phyloP scores from a whole-genome alignment of 2,329 filamentous ascomycete genomes.

The Fusarium humuli region DNA sequence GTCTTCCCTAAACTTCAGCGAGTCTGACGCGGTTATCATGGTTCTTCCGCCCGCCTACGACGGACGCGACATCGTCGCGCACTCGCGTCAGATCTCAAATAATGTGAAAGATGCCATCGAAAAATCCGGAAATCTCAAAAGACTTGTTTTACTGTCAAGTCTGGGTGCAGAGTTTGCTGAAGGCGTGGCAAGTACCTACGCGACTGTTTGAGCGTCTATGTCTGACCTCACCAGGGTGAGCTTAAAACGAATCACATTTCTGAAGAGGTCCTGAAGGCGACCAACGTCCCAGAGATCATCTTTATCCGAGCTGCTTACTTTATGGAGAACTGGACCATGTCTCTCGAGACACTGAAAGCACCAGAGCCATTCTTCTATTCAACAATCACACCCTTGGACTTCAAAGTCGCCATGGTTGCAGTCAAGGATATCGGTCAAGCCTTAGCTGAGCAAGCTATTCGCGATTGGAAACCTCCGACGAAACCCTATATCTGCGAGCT shows the following conservation, averaged over 20 bases:
- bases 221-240: conserved; percentile 49
- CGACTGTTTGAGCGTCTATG: too few species aligned
- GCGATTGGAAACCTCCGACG: background rate
- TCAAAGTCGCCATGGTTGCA: background rate
- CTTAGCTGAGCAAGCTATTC: background rate
- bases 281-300: conserved; percentile 42
- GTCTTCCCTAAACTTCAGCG: conserved; percentile 48
- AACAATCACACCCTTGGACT: background rate
- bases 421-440: background rate
- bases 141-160: conserved; percentile 50
- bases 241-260: conserved; percentile 52
- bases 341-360: background rate
- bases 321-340: background rate
- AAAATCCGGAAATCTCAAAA: conserved; percentile 42
- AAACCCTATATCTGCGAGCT: background rate
- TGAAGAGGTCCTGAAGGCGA: conserved; percentile 41
- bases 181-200: conserved; percentile 51
- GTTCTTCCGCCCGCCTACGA: conserved; percentile 49
- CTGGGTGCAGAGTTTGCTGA: conserved; percentile 50
- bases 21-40: conserved; percentile 48
- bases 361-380: background rate
- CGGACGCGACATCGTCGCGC: conserved; percentile 38
- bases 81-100: conserved; percentile 38
- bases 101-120: conserved; percentile 48
- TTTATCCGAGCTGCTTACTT: conserved; percentile 34